Conservation (phyloP, 1,284 basidiomycete genomes). For the Hemileia vastatrix region DNA sequence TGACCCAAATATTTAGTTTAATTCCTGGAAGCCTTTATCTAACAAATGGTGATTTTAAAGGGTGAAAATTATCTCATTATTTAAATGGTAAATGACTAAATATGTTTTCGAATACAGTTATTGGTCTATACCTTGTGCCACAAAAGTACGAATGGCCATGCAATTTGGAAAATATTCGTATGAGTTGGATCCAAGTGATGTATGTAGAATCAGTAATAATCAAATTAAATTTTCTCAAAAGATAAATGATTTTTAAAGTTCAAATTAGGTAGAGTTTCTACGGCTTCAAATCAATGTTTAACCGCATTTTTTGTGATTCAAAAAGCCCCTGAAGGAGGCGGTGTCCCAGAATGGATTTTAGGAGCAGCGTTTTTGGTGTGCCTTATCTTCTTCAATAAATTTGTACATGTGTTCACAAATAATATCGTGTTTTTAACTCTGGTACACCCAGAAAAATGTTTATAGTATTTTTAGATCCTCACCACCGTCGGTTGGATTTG, state of each 20-base stretch:
- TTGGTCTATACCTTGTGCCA: constrained; percentile 19
- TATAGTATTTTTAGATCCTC: constrained; percentile 18
- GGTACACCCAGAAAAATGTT: constrained; percentile 16
- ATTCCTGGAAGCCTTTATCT: constrained; percentile 9
- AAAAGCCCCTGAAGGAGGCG: constrained; percentile 6
- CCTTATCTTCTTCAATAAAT: background rate
- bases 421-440: background rate
- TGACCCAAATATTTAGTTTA: constrained; percentile 8
- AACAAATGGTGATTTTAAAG: constrained; percentile 13
- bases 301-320: constrained; percentile 19
- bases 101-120: constrained; percentile 7
- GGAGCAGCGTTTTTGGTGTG: constrained; percentile 21
- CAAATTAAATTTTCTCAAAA: background rate
- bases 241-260: background rate
- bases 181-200: constrained; percentile 15
- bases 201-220: constrained; percentile 1
- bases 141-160: constrained; percentile 3
- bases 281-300: background rate
- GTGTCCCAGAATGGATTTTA: constrained; percentile 22
- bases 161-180: constrained; percentile 21
- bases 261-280: constrained; percentile 12
- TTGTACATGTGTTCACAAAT: background rate
- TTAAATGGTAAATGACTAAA: background rate
- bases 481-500: constrained; percentile 21
- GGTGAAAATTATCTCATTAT: background rate